Base-by-base conservation (phyloP, 805 yeast genomes). In the Candida easanensis region DNA sequence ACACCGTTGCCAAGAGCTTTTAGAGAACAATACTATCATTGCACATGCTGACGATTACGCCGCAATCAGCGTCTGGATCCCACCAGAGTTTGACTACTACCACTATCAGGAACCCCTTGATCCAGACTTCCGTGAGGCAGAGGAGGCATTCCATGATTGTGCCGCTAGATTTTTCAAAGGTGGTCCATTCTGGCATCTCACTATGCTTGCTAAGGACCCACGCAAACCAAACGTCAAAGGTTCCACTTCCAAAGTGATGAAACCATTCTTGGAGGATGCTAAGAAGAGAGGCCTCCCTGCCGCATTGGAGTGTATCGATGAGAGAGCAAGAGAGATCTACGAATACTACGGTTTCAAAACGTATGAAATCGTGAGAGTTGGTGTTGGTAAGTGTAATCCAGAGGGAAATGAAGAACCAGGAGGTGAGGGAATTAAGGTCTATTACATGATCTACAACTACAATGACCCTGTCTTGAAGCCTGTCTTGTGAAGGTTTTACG, bases 1-100 rank as follows among this genome's bases (percentile, higher is more conserved):
- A 19, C 38, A 32, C 4, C 47, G 55, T 38, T 37, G 49, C 25
- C 25, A 39, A n/a, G 55, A 52, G 28, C 37, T 55, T 4, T 8
- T 42, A 11, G 42, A 23, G 16, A 34, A 44, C 25, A 44, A 45
- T 15, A 47, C 58, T 3, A 27, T 43, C 2, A 46, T 51, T 10
- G 34, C 45, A 3, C 40, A 50, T 15, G 18, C 42, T n/a, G 50
- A 46, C 20, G 50, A 44, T n/a, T 43, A 28, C 13, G 22, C 40
- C 15, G 46, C 58, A 4, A 30, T 55, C 18, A 49, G 49, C 1
- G 49, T 53, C 6, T 53, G 58, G 58, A 49, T 51, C 34, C 55
- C 57, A 17, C 58, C 60, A 15, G 52, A 48, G 18, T 45, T 30
- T 15, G 44, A 44, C 13, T 41, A 39, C 25, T 40, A 44, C 17